phyloP scores from a whole-genome alignment of 2,329 filamentous ascomycete species.

The Ophiognomonia clavigignenti-juglandacearum region DNA sequence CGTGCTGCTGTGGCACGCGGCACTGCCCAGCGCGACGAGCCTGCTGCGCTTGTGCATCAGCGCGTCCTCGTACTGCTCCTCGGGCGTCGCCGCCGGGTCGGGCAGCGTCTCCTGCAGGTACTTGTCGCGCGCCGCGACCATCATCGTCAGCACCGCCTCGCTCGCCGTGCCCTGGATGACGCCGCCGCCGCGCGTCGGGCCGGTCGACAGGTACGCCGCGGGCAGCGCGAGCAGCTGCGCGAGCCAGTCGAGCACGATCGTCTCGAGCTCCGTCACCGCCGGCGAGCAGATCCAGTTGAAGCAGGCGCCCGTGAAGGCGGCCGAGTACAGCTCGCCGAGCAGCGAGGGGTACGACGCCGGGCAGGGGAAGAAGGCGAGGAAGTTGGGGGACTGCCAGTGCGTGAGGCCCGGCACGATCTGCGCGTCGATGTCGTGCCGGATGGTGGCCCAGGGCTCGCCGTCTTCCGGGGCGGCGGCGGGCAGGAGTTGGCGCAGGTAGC shows the following conservation, averaged over 20 bases:
- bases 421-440: constrained; percentile 75
- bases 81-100: constrained; percentile 26
- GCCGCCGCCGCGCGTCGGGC: constrained; percentile 69
- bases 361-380: constrained; percentile 93
- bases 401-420: constrained; percentile 91
- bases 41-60: constrained; percentile 61
- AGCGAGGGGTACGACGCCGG: constrained; percentile 78
- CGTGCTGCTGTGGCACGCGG: constrained; percentile 76
- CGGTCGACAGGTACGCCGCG: constrained; percentile 66
- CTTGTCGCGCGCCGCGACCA: constrained; percentile 82
- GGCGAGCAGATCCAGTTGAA: constrained; percentile 98
- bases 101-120: constrained; percentile 60
- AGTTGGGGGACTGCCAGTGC: constrained; percentile 89
- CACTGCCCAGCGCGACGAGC: constrained; percentile 76
- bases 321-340: constrained; percentile 87
- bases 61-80: constrained; percentile 55
- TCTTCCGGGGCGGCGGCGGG: constrained; percentile 60
- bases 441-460: constrained; percentile 70
- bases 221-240: constrained; percentile 72
- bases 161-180: constrained; percentile 93
- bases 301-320: constrained; percentile 81
- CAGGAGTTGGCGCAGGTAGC: constrained; percentile 78
- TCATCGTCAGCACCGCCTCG: constrained; percentile 79
- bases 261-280: constrained; percentile 89
- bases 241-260: constrained; percentile 88